Base-by-base conservation (phyloP, 148 eudicot species). In the Spergularia bocconei region DNA sequence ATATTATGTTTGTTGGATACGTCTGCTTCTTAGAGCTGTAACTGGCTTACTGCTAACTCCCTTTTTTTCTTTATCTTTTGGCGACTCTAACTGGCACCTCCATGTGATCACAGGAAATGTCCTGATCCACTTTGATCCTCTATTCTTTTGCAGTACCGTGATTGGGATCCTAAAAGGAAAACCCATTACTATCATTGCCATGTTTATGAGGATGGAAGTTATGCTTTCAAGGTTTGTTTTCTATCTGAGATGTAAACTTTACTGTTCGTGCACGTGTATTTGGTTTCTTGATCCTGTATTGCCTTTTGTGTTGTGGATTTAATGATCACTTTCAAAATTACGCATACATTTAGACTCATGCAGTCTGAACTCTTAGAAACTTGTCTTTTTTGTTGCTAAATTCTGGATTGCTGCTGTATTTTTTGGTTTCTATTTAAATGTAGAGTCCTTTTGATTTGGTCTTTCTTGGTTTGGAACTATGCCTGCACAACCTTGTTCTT, bases 151-250 rank as follows among this genome's bases (percentile, higher is more conserved):
- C 75, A 77, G 79, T 70, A 77, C 19, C 59, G 29, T 63, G 82
- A 86, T 53, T 91, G 98, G 98, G 88, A 91, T 65, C 79, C 85
- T 33, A 79, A 84, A 58, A 84, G 79, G 77, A 82, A 81, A 5
- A 47, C 85, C 66, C 63, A 80, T 39, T 89, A 84, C 29, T 78
- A 78, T 78, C 81, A 88, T 72, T 93, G 97, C 67, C 81, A 84
- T 75, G 89, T 89, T 79, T 19, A 68, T 79, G 68, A 53, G 44
- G 91, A 88, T 64, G 88, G 87, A 66, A 87, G 75, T 67, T 83
- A 74, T 74, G 39, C 33, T 48, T 87, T 91, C 75, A 88, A 91
- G 92, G 98, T 91, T 77, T 81, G 72, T 53, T 39, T 47, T 64
- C 21, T 25, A 48, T 48, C 56, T 50, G 2, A 19, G 14, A 52